Base-by-base conservation (phyloP, 2,329 filamentous ascomycete genomes). In the Fusarium poae region DNA sequence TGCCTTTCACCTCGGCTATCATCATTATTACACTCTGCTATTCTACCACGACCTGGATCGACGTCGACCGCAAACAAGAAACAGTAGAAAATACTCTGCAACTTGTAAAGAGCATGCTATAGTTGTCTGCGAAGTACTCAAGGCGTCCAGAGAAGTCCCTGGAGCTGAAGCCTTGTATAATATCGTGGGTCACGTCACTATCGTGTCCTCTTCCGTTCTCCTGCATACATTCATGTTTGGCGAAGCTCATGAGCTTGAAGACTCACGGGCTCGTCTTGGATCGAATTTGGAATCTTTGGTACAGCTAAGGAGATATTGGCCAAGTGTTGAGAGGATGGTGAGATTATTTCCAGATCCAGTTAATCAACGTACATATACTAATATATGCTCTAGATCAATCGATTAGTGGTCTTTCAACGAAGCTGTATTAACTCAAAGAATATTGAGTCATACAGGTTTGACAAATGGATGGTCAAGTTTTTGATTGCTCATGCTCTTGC, bases 391-490 rank as follows among this genome's bases (percentile, higher is more conserved):
- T 18, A 78, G 77, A 78, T 78, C 29, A 76, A 76, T 44, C 71
- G 77, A 25, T 46, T 79, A 3, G 73, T 78, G 1, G 74, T 74
- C 21, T 79, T 79, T 25, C 76, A 78, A 43, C 75, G 74, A 18
- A 71, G 70, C 34, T 79, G 77, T 32, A 65, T 79, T 5, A 58
- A 65, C 3, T 77, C 76, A 2, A 57, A 70, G 13, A 67, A 58
- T 10, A 63, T 57, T 16, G 74, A 77, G 25, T 77, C 77, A 2
- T 75, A 79, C 56, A 68, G 75, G 1, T 77, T 87, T 57, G 86
- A 88, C 67, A 77, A 76, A 48, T 84, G 85, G 54, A 82, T 86
- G 51, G 76, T 82, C 55, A 84, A 87, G 49, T 80, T 80, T 49
- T 67, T 80, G 2, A 71, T 78, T 15, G 74, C 78, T 34, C 77